Base-by-base conservation (phyloP, 805 yeast species). In the Wickerhamomyces subpelliculosus region DNA sequence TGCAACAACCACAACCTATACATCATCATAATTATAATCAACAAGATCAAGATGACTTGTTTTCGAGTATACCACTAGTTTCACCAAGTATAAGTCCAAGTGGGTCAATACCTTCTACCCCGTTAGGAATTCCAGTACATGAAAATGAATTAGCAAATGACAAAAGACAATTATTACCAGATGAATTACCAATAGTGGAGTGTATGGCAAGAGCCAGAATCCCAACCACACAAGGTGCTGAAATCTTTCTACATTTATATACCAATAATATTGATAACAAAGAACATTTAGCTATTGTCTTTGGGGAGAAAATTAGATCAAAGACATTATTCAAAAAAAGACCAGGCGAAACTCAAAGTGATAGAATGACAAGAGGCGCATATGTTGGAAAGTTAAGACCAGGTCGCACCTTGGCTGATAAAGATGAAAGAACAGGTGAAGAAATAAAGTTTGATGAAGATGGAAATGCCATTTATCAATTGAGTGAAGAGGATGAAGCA, bases 331-430 rank as follows among this genome's bases (percentile, higher is more conserved):
- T 77, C 62, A 71, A 64, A 32, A 64, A 63, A 36, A 65, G 85
- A 37, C 64, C 64, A 0, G 75, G 76, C 32, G 98, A 93, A 46
- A 69, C 95, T 0, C 97, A 88, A 60, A 81, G 77, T 50, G 97
- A 87, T 57, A 64, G 98, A 48, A 93, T 93, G 97, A 88, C 95
- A n/a, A 73, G 98, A 48, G 99, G 99, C 21, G 98, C 98, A 0
- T 93, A 93, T 50, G 77, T 85, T 24, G 99, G 99, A 6, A 79
- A 78, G 52, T 65, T 93, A 37, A 79, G 76, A 48, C 97, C 98
- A 5, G 97, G 97, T 4, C 72, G 98, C 47, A 60, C 60, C 23
- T 54, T 64, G 4, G 94, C 94, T 0, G 93, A 84, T 54, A 46
- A 40, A 8, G 93, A 83, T 55, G 75, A 62, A 17, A 55, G 44